Conservation (phyloP, 257 asterid genomes). For the Primulina eburnea region DNA sequence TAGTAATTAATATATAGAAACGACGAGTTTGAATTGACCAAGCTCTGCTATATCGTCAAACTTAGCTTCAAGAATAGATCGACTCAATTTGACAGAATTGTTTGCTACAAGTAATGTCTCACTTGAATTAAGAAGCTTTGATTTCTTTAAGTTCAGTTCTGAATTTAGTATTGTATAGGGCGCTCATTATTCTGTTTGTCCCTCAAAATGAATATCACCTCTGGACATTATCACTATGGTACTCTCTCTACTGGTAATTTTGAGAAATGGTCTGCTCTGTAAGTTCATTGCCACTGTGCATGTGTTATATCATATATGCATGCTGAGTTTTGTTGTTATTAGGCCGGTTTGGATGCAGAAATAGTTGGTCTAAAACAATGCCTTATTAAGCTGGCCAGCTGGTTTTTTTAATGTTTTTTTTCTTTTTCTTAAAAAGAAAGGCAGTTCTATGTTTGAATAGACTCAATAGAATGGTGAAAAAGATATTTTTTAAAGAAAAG, state of each 20-base stretch:
- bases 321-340: background rate
- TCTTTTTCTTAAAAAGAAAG: background rate
- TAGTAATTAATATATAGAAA: no score
- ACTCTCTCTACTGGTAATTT: background rate
- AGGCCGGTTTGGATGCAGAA: background rate
- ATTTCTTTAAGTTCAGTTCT: background rate
- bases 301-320: background rate
- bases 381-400: background rate
- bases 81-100: background rate
- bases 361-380: background rate
- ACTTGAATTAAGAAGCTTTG: background rate
- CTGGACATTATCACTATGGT: background rate
- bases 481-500: background rate
- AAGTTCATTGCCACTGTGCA: background rate
- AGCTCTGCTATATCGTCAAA: background rate
- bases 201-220: background rate
- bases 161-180: background rate
- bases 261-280: background rate
- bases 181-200: background rate
- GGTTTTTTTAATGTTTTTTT: background rate
- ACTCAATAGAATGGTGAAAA: background rate
- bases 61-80: background rate
- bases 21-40: background rate
- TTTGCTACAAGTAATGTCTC: background rate
- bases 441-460: background rate